Base-by-base conservation (phyloP, 805 yeast genomes). In the Trichomonascus vanleenenianus region DNA sequence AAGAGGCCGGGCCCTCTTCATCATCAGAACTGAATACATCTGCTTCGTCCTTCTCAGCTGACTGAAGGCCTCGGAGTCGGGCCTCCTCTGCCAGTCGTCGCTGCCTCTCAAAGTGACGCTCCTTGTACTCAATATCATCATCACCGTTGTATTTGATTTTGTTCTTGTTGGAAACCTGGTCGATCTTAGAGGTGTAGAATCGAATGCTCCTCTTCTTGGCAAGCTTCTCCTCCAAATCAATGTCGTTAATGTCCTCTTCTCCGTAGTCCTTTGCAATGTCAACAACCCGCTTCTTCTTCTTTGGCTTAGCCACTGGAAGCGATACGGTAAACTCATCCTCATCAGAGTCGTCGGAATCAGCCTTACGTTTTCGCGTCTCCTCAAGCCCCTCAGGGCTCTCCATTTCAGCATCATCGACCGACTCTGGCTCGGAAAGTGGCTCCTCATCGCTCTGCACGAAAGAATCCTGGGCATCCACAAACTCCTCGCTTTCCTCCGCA, bases 111-210 rank as follows among this genome's bases (percentile, higher is more conserved):
- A 77, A 89, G 38, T 85, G 72, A 56, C 97, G 77, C 66, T 91
- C 97, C 56, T 78, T 80, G 64, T 93, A 91, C 14, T 97, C 97
- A 48, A 91, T 68, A 66, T 91, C 98, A 50, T 76, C 75, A 63
- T 91, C 98, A 56, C 97, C 98, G 39, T 78, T 72, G 50, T 69
- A 75, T 54, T 67, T 72, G 40, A 81, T 81, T 37, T 67, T 69
- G 49, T 76, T 75, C 63, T 82, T 83, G 54, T 72, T 71, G 19
- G 60, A 42, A 43, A 81, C 82, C 67, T 89, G 95, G 63, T 88
- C 96, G 64, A 93, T 89, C 66, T 91, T 89, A 48, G 97, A 85
- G 1, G 98, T 93, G 73, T 93, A 93, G 79, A 93, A 93, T 50
- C 97, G 81, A 57, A 93, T 76, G 2, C 95, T 75, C 60, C 78